Conservation (phyloP, 1,284 basidiomycete species). For the Tilletia setariae region DNA sequence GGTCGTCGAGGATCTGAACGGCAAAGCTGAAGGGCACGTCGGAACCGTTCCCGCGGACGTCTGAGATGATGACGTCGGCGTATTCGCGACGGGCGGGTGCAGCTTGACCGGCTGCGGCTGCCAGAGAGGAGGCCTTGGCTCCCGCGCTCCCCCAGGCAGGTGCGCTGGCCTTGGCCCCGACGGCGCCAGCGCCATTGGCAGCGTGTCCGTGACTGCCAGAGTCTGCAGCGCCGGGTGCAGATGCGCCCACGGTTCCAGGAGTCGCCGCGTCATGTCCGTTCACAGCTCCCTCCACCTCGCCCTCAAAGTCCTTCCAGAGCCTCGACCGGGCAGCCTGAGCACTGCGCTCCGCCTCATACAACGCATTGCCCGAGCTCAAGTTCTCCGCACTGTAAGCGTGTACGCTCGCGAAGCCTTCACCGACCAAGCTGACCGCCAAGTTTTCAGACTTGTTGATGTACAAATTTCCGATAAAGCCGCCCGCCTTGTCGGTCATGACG, state of each 20-base stretch:
- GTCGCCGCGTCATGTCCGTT: constrained; percentile 2
- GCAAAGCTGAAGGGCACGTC: constrained; percentile 79
- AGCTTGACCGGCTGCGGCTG: constrained; percentile 18
- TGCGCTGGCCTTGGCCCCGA: constrained; percentile 3
- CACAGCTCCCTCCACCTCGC: constrained; percentile 26
- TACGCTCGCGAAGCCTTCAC: constrained; percentile 75
- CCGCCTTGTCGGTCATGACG: constrained; percentile 84
- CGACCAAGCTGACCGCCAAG: constrained; percentile 75
- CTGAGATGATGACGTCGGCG: constrained; percentile 85
- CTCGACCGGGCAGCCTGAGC: constrained; percentile 69
- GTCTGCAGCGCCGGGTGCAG: not conserved
- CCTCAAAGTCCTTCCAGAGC: constrained; percentile 63
- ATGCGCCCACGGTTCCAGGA: no score
- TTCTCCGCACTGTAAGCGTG: constrained; percentile 82
- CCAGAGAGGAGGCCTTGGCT: not conserved
- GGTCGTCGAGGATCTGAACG: constrained; percentile 66
- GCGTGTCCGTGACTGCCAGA: constrained; percentile 22
- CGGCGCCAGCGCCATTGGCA: constrained; percentile 18
- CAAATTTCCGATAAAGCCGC: constrained; percentile 87
- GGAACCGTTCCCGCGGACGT: constrained; percentile 66
- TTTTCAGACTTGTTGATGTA: constrained; percentile 73
- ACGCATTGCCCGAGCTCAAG: constrained; percentile 71
- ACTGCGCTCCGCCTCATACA: constrained; percentile 73
- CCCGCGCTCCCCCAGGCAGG: not conserved
- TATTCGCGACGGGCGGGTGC: constrained; percentile 66